Evolutionary conservation across 345 rosid species (phyloP), one percentile per base, ranked within the genome.

Genomic region (Leavenworthia alabamica): DNA sequence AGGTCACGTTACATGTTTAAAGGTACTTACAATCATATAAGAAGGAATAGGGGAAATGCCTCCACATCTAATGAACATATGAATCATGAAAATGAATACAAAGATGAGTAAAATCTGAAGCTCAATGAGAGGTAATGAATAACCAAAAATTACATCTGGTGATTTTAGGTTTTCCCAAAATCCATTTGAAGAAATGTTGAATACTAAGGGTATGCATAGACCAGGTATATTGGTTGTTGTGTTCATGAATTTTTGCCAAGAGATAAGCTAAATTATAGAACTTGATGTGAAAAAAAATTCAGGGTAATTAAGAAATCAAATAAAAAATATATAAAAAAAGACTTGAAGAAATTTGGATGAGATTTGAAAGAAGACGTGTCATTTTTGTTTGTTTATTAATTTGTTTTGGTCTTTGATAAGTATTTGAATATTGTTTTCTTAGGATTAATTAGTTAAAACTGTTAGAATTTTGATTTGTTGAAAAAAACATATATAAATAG

Each of bases 61-160:
- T 1, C 41, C 4, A 26, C 24, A 6, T 51, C 33, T 67, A 5
- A 67, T 32, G 26, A 58, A 26, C 8, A 49, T 37, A 16, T 67
- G 51, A 39, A 46, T 9, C 6, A 29, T 20, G 15, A 14, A 1
- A 3, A 41, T 20, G 35, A 42, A 27, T n/a, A 49, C 8, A 41
- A 58, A 39, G 2, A 58, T 49, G 42, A 58, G n/a, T 20, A 67
- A 19, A 7, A 67, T 9, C 45, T 57, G 64, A 28, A 67, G 35
- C 43, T 67, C 72, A 4, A 67, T 23, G 7, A 67, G 72, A 29
- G 72, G 66, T 24, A 67, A 33, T 20, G 66, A 49, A 32, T 58
- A 67, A 2, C 27, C 61, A 8, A 64, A 52, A 32, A 64, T 33
- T 44, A 54, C 52, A 42, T 43, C 44, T 0, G 35, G 35, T 0